phyloP scores from a whole-genome alignment of 2,329 filamentous ascomycete genomes.

The Stemphylium vesicarium region DNA sequence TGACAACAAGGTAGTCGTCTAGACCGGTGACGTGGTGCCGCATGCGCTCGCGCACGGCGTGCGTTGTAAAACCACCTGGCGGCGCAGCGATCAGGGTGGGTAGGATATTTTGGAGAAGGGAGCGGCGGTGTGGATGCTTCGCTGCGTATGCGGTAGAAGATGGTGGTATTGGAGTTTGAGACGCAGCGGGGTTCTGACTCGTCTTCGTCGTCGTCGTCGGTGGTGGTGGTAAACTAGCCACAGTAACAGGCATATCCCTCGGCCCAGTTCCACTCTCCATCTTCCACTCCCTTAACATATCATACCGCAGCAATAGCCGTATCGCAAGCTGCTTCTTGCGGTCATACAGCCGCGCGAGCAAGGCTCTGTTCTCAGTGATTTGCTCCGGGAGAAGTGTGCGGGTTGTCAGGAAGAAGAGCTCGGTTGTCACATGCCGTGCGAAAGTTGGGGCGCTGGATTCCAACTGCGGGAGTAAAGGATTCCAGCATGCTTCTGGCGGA shows the following conservation, averaged over 20 bases:
- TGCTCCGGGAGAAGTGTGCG: constrained; percentile 36
- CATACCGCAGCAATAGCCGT: constrained; percentile 32
- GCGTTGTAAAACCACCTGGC: constrained; percentile 16
- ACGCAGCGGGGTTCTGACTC: neutral
- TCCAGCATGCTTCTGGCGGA: constrained; percentile 21
- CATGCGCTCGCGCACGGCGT: constrained; percentile 33
- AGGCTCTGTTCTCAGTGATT: constrained; percentile 29
- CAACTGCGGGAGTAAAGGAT: neutral
- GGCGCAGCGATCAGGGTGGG: constrained; percentile 34
- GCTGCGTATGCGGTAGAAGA: too few species aligned
- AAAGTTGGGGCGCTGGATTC: neutral
- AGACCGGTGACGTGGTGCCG: constrained; percentile 38
- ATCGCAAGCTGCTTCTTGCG: constrained; percentile 26
- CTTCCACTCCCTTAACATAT: constrained; percentile 36
- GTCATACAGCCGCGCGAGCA: constrained; percentile 29
- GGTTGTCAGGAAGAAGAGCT: constrained; percentile 32
- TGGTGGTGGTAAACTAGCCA: constrained; percentile 8
- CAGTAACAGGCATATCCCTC: constrained; percentile 11
- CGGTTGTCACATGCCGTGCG: constrained; percentile 16
- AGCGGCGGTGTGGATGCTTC: constrained; percentile 1
- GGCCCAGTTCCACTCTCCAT: neutral
- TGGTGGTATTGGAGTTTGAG: too few species aligned
- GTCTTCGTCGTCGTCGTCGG: neutral
- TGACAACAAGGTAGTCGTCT: constrained; percentile 30
- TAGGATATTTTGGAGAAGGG: constrained; percentile 28